Base-by-base conservation (phyloP, 2,329 filamentous ascomycete species). In the Akanthomyces uredinophilus region DNA sequence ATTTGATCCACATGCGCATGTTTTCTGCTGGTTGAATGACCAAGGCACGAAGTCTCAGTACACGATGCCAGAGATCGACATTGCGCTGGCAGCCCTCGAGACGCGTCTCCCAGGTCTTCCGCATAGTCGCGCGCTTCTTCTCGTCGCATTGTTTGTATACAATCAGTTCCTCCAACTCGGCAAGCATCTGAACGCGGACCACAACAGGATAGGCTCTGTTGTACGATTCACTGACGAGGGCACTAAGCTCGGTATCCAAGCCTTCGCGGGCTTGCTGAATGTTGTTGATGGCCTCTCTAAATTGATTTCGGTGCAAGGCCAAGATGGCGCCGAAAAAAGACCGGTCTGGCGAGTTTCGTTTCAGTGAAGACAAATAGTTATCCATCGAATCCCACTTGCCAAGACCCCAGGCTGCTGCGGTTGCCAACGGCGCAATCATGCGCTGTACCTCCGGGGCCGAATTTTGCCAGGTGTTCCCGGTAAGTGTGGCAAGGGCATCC, bases 1-100 rank as follows among this genome's bases (percentile, higher is more conserved):
- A 99, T 73, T 99, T 99, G 80, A 99, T 98, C 87, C 93, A 97
- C 92, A 99, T 99, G 70, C 96, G 91, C 81, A 96, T 92, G 70
- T 97, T 97, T 73, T 99, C 93, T 39, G 86, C 86, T 0, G 96
- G 94, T 0, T 88, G 88, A 64, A 98, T 94, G 63, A 99, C 95
- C 57, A 99, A 82, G 22, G 92, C 91, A 64, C 95, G 87, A 37
- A 99, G 87, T 72, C 96, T 95, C 61, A 99, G 86, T 92, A 98
- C 98, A 64, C 95, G 87, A 73, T 97, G 93, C 95, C 95, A 99
- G 3, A 98, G 92, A 71, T 99, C 95, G 22, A 97, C 93, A 69
- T 98, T 97, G 62, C 95, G 89, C 74, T 99, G 94, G 68, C 95
- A 97, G 16, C 95, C 95, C 72, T 95, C 91, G 32, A 99, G 82